phyloP scores from a whole-genome alignment of 768 basidiomycete species.

The Zangia roseola region DNA sequence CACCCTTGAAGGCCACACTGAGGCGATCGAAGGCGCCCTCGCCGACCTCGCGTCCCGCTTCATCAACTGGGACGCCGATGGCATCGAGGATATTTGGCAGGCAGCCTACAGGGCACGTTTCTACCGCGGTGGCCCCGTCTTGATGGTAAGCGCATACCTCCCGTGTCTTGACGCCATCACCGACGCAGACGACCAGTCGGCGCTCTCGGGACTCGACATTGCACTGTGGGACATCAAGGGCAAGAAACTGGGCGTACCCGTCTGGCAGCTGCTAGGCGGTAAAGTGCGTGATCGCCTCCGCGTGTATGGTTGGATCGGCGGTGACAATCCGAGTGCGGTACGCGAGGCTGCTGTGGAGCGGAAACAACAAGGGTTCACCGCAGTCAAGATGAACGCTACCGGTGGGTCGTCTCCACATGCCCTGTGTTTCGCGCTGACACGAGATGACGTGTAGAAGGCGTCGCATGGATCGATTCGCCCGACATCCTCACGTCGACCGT shows the following conservation, averaged over 20 bases:
- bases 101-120: slow-evolving; percentile 65
- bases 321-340: slow-evolving; percentile 49
- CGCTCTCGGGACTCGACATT: slow-evolving; percentile 62
- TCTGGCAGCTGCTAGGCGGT: slow-evolving; percentile 69
- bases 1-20: slow-evolving; percentile 70
- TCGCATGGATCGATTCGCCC: slow-evolving; percentile 65
- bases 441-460: slow-evolving; percentile 21
- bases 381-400: slow-evolving; percentile 73
- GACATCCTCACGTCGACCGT: slow-evolving; percentile 48
- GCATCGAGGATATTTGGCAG: slow-evolving; percentile 75
- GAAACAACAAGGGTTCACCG: slow-evolving; percentile 62
- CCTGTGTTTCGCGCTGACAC: background rate
- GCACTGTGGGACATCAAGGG: slow-evolving; percentile 80
- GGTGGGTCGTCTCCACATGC: slow-evolving; percentile 31
- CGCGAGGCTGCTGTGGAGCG: slow-evolving; percentile 49
- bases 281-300: slow-evolving; percentile 59
- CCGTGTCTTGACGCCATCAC: no score
- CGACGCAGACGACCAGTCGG: slow-evolving; percentile 36
- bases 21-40: slow-evolving; percentile 69
- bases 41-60: slow-evolving; percentile 59
- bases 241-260: slow-evolving; percentile 64
- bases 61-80: slow-evolving; percentile 57
- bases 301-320: slow-evolving; percentile 59
- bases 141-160: slow-evolving; percentile 47
- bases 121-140: slow-evolving; percentile 68